Percentiles rank a stretch among this genome's conserved stretches.
These are phyloP conservation scores for Astrothelium macrocarpum DNA, from an alignment of 495 filamentous ascomycete species.

Conservation along the genomic window DNA sequence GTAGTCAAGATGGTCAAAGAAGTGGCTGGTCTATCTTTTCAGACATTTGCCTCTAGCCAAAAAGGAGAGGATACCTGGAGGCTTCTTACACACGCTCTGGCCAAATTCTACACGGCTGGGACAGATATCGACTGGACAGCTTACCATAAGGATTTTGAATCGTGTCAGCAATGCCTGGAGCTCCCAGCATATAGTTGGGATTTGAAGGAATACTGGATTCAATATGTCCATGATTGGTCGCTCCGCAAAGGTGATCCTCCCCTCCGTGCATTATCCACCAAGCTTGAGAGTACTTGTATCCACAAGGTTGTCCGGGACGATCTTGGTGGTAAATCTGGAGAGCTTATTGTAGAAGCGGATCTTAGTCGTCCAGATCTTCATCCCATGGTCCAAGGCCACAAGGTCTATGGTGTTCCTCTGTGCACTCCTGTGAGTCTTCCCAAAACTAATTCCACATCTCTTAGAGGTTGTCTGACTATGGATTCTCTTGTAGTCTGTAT, in stretches of 20 bases:
- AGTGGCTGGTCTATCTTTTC: constrained; percentile 29
- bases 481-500: constrained; percentile 38
- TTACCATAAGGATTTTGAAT: constrained; percentile 61
- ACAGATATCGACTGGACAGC: constrained; percentile 67
- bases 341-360: constrained; percentile 58
- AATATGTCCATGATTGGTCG: constrained; percentile 56
- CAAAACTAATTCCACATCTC: not conserved
- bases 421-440: constrained; percentile 40
- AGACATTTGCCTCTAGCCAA: constrained; percentile 51
- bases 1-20: constrained; percentile 24
- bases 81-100: constrained; percentile 49
- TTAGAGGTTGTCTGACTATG: not conserved
- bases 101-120: constrained; percentile 53
- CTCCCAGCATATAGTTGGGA: constrained; percentile 76
- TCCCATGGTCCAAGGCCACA: constrained; percentile 56
- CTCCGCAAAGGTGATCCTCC: constrained; percentile 38
- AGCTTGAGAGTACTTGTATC: constrained; percentile 28
- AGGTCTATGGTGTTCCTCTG: constrained; percentile 55
- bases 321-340: constrained; percentile 43
- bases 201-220: constrained; percentile 74
- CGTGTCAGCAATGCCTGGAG: constrained; percentile 50
- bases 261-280: constrained; percentile 16
- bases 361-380: constrained; percentile 51
- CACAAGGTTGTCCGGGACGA: constrained; percentile 44
- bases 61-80: constrained; percentile 52